phyloP scores from a whole-genome alignment of 2,329 filamentous ascomycete genomes.

The Dryadomyces quercivorus region DNA sequence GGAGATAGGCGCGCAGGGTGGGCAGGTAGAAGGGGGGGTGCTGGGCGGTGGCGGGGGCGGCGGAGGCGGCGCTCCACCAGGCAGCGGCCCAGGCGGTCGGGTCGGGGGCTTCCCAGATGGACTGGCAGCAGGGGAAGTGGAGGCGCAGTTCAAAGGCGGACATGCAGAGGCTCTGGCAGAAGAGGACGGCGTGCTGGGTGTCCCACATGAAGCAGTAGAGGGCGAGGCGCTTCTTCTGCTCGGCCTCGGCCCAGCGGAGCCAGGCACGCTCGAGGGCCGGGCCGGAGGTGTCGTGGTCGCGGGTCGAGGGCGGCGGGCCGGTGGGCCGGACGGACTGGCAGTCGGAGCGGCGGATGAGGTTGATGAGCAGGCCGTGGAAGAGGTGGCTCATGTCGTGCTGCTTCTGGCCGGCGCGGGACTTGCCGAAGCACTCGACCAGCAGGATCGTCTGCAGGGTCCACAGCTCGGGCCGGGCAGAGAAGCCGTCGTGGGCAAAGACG shows the following conservation, averaged over 20 bases:
- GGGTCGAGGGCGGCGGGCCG: neutral
- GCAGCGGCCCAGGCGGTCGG: neutral
- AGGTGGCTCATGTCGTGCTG: conserved; percentile 14
- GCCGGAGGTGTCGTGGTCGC: neutral
- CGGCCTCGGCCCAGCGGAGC: conserved; percentile 6
- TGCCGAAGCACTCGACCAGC: conserved; percentile 12
- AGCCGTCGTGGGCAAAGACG: conserved; percentile 10
- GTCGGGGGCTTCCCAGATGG: conserved; percentile 9
- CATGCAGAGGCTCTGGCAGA: conserved; percentile 13
- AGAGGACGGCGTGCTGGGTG: conserved; percentile 12
- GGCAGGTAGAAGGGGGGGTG: conserved; percentile 1
- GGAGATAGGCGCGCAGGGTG: neutral
- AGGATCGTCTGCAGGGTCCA: conserved; percentile 11
- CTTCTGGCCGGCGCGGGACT: conserved; percentile 11
- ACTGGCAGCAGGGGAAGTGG: conserved; percentile 8
- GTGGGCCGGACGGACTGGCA: conserved; percentile 7
- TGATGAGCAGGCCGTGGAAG: conserved; percentile 12
- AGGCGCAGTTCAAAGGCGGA: conserved; percentile 12
- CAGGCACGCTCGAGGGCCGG: conserved; percentile 1
- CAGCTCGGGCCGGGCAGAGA: conserved; percentile 8
- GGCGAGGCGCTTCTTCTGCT: conserved; percentile 11
- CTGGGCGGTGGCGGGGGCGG: neutral
- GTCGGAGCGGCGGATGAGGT: conserved; percentile 11
- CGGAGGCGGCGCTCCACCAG: neutral
- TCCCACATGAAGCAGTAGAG: conserved; percentile 12